Conservation (phyloP, 805 yeast species). For the Candida khao-thaluensis region DNA sequence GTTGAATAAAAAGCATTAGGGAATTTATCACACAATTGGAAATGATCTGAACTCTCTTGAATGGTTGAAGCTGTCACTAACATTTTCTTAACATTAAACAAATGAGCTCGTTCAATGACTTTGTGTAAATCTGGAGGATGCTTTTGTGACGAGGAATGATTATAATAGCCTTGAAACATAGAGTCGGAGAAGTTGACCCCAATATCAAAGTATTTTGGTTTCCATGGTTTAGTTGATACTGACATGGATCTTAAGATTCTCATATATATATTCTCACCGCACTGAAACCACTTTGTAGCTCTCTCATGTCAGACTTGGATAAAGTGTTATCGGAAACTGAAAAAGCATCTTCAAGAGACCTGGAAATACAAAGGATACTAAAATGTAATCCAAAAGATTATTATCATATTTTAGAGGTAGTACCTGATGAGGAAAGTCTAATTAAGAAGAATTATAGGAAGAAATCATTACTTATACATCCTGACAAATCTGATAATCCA, state of each 20-base stretch:
- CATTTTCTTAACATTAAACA: conserved; percentile 63
- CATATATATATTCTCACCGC: conserved; percentile 5
- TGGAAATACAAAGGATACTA: conserved; percentile 57
- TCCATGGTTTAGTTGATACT: conserved; percentile 7
- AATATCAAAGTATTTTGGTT: conserved; percentile 42
- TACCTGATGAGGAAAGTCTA: conserved; percentile 30
- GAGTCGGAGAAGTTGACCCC: conserved; percentile 81
- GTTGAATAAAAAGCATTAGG: conserved; percentile 52
- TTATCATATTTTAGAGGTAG: conserved; percentile 50
- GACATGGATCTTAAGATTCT: conserved; percentile 2
- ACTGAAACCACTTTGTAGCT: not conserved
- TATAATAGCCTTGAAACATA: conserved; percentile 82
- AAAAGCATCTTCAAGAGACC: conserved; percentile 37
- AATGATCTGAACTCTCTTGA: conserved; percentile 60
- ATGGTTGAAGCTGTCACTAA: conserved; percentile 83
- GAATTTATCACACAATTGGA: conserved; percentile 49
- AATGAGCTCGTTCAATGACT: conserved; percentile 65
- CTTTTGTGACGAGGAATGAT: conserved; percentile 51
- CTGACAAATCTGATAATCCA: conserved; percentile 57
- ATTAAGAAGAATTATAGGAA: conserved; percentile 52
- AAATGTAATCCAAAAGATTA: conserved; percentile 49
- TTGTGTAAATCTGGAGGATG: conserved; percentile 67
- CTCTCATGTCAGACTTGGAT: conserved; percentile 11
- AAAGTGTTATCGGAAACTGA: conserved; percentile 18
- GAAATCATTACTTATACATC: conserved; percentile 65